Evolutionary conservation across 2,329 filamentous ascomycete genomes (phyloP).

Genomic region (Colletotrichum scovillei): DNA sequence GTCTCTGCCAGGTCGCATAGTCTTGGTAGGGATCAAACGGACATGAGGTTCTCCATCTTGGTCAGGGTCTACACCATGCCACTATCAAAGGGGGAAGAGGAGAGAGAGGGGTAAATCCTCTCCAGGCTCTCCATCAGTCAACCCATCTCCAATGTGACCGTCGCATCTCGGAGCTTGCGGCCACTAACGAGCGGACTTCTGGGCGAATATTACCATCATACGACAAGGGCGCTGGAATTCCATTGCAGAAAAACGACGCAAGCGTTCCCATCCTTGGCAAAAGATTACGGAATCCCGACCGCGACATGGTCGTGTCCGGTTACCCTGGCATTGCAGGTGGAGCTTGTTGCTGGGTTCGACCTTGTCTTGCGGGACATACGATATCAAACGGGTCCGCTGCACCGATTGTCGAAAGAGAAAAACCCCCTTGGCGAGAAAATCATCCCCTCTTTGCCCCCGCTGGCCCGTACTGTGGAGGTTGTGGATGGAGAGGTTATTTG

Average conservation of each 20-base stretch:
- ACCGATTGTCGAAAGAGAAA: background rate
- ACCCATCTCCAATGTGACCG: background rate
- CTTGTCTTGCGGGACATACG: background rate
- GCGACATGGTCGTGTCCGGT: background rate
- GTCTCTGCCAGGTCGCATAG: background rate
- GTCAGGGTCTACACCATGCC: too few relatives aligned
- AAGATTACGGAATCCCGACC: background rate
- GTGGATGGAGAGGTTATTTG: constrained; percentile 10
- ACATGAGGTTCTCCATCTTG: background rate
- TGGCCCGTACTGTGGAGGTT: background rate
- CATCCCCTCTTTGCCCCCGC: background rate
- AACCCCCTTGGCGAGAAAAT: background rate
- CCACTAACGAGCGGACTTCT: background rate
- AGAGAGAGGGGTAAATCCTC: background rate
- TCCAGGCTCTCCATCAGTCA: background rate
- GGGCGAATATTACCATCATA: background rate
- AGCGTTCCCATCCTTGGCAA: background rate
- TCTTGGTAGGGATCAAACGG: too few relatives aligned
- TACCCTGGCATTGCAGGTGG: background rate
- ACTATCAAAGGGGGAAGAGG: background rate
- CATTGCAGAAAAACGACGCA: background rate
- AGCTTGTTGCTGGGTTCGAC: background rate
- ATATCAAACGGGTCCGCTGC: background rate
- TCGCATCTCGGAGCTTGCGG: background rate
- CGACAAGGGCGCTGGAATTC: background rate